Evolutionary conservation across 1,284 basidiomycete genomes (phyloP).

Genomic region (Cutaneotrichosporon cavernicola): DNA sequence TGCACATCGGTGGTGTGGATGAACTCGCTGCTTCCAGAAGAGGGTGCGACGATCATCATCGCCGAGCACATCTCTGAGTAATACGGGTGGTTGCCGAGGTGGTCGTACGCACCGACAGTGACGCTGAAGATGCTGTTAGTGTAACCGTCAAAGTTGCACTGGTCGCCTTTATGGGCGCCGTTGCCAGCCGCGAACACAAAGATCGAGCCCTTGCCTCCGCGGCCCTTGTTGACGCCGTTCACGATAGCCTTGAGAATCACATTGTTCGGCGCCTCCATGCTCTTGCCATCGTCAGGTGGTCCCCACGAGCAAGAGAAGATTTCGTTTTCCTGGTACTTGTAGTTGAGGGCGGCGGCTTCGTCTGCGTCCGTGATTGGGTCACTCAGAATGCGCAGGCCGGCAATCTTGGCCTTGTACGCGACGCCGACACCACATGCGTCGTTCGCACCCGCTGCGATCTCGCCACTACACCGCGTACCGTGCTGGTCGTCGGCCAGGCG

Average conservation of each 20-base stretch:
- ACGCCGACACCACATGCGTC: conserved; percentile 93
- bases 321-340: conserved; percentile 80
- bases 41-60: conserved; percentile 94
- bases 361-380: conserved; percentile 98
- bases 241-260: conserved; percentile 92
- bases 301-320: conserved; percentile 99
- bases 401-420: conserved; percentile 85
- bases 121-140: conserved; percentile 97
- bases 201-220: conserved; percentile 84
- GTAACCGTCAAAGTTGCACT: conserved; percentile 99
- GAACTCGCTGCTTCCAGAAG: conserved; percentile 88
- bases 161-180: conserved; percentile 85
- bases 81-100: conserved; percentile 88
- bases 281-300: conserved; percentile 88
- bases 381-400: conserved; percentile 92
- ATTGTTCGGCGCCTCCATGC: conserved; percentile 92
- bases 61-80: conserved; percentile 97
- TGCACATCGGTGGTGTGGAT: conserved; percentile 89
- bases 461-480: conserved; percentile 96
- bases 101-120: conserved; percentile 90
- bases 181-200: conserved; percentile 99
- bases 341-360: conserved; percentile 94
- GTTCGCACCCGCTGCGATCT: conserved; percentile 86
- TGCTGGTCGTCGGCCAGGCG: conserved; percentile 90
- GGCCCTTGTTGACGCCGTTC: conserved; percentile 89